Base-by-base conservation (phyloP, 148 eudicot species). In the Spergularia marina region DNA sequence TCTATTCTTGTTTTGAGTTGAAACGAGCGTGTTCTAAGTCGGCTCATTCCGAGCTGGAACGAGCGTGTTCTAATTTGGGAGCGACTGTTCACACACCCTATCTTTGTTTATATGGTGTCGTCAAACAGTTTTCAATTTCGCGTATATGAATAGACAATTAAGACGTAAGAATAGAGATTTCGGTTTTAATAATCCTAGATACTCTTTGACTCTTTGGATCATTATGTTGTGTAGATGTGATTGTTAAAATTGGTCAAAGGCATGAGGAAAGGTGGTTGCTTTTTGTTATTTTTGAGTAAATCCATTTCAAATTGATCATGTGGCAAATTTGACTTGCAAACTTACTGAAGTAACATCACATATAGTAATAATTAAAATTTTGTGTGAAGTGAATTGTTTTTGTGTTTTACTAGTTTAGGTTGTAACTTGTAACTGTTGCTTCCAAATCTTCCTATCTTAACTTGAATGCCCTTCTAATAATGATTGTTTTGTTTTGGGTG, bases 241-340 rank as follows among this genome's bases (percentile, higher is more conserved):
- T 56, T 56, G 18, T 56, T 60, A 21, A 12, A 60, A 71, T 75
- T 13, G 41, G 59, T 39, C 6, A 47, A 73, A 49, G 34, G 64
- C 10, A 17, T 40, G 47, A 41, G 54, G 55, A 66, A 55, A 49
- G 68, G 44, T 41, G 41, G 63, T 44, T 66, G 51, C 25, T n/a
- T 14, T 18, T 18, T 40, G 20, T 15, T 68, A 52, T 67, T 75
- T 5, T 36, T 64, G 20, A 3, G 52, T 15, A 20, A 39, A 39
- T 16, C 39, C 39, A 12, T 39, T 39, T 39, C 20, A n/a, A 52
- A 51, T 39, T 49, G 11, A 11, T 68, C 17, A 18, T 49, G 56
- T 20, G 56, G 17, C 57, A 6, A 39, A 40, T 65, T 30, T 13
- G 51, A n/a, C 13, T 3, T 34, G 15, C 68, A 39, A 40, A 13